Evolutionary conservation across 2,329 filamentous ascomycete genomes (phyloP), one percentile per base, ranked within the genome.

Genomic region (Penicillium griseofulvum): DNA sequence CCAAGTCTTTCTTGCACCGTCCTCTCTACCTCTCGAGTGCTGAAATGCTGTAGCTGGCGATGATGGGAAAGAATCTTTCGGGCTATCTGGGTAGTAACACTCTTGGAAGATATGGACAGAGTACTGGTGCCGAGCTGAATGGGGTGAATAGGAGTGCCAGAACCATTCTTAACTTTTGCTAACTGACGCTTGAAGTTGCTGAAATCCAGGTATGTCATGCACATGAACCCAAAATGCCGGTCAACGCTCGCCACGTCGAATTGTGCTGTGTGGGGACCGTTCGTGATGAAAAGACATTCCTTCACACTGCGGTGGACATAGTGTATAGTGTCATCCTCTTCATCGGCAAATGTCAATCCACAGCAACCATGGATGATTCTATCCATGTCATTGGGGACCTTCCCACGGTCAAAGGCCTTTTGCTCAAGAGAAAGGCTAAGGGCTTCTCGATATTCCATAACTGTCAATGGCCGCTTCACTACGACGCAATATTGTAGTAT

Each of bases 321-420:
- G 19, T 53, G 53, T 17, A 55, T 22, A n/a, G 51, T 52, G 28
- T 31, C 14, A 11, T 59, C 49, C 33, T 63, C 63, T 49, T 65
- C 63, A 16, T 64, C 63, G 4, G 59, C 38, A 39, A 53, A 48
- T 24, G 52, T 37, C 5, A 64, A 38, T 10, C 61, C 58, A 8
- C 52, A 56, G 36, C 61, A 65, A 16, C 22, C 34, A 41, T 22
- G 24, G n/a, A 59, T 33, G 14, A 63, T 33, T 26, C 28, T 48
- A 9, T 54, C 34, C 41, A 65, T 62, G 39, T 64, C 52, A 29
- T 64, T 62, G n/a, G 62, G 52, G 10, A 51, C 26, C 36, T 39
- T 55, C 22, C 17, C 22, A 0, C 4, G 28, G 5, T 55, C 39
- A 41, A 52, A 14, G 31, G 34, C 3, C 14, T 37, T 52, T 17